Evolutionary conservation across 164 flowering plant genomes (phyloP), one percentile per base, ranked within the genome.

Genomic region (Cinnamomum micranthum): DNA sequence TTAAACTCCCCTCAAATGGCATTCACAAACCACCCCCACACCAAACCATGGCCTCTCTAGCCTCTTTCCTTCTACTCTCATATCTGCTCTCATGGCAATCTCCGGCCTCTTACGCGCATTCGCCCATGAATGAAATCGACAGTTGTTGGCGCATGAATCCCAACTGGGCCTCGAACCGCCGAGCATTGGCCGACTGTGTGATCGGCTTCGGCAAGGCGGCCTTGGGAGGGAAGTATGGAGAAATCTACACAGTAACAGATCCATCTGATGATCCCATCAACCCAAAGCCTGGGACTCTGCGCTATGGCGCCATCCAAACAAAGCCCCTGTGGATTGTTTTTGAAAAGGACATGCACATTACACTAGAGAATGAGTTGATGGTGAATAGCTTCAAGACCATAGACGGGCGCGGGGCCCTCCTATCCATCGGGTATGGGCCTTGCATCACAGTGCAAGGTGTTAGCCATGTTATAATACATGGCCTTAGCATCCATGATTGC

Each of bases 221-320:
- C 22, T 19, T 62, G 23, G 65, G 27, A 19, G 24, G 27, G 24
- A 62, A 62, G 20, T 62, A 19, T 9, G 65, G 65, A 62, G 27
- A 20, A 5, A 14, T 22, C 10, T 62, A 62, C 27, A 7, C 11
- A 9, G 27, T 62, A 2, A 22, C 24, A 17, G 27, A 22, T n/a
- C 65, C 65, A 22, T 62, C 65, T 22, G 65, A 65, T 65, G 47
- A 65, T 19, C 33, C 69, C 15, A 28, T 65, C 35, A 65, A 65
- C 25, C 69, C 69, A 11, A 65, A 24, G 35, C 91, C 94, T 0
- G 94, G 96, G 1, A 91, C 96, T 0, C 88, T 91, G 7, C 87
- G 96, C 52, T 83, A 91, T 52, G 96, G 90, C 2, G 94, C 88
- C 59, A 91, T 91, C 79, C 94, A 91, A 70, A 90, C 87, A 59